phyloP scores from a whole-genome alignment of 805 yeast genomes.

The Teunomyces aglyptinius region DNA sequence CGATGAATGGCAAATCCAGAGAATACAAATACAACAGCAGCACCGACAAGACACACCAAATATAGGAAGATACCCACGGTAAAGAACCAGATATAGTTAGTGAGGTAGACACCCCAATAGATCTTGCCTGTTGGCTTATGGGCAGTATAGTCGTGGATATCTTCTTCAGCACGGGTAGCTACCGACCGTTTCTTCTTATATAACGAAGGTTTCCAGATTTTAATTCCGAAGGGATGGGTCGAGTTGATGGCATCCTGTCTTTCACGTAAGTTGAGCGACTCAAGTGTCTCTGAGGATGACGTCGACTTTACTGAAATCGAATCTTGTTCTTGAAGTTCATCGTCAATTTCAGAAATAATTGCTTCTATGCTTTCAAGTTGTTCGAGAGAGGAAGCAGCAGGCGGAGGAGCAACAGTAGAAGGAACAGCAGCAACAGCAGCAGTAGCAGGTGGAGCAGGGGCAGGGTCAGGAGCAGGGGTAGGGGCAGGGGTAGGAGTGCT shows the following conservation, averaged over 20 bases:
- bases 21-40: conserved; percentile 42
- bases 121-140: conserved; percentile 48
- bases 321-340: conserved; percentile 20
- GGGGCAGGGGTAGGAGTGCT: too few species aligned
- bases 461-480: too few species aligned
- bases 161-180: conserved; percentile 86
- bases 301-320: conserved; percentile 24
- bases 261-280: conserved; percentile 84
- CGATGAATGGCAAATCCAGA: conserved; percentile 44
- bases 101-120: conserved; percentile 58
- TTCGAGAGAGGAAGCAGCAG: not conserved
- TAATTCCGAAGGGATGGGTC: conserved; percentile 97
- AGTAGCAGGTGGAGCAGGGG: too few species aligned
- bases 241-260: conserved; percentile 95
- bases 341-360: conserved; percentile 12
- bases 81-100: conserved; percentile 71
- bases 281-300: conserved; percentile 52
- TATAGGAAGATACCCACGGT: conserved; percentile 69
- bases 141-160: conserved; percentile 74
- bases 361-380: not conserved
- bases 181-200: conserved; percentile 92
- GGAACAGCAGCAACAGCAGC: too few species aligned
- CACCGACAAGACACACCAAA: conserved; percentile 50
- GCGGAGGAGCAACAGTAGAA: not conserved
- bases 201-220: conserved; percentile 97